phyloP scores from a whole-genome alignment of 2,329 filamentous ascomycete species.

The Botrytis paeoniae region DNA sequence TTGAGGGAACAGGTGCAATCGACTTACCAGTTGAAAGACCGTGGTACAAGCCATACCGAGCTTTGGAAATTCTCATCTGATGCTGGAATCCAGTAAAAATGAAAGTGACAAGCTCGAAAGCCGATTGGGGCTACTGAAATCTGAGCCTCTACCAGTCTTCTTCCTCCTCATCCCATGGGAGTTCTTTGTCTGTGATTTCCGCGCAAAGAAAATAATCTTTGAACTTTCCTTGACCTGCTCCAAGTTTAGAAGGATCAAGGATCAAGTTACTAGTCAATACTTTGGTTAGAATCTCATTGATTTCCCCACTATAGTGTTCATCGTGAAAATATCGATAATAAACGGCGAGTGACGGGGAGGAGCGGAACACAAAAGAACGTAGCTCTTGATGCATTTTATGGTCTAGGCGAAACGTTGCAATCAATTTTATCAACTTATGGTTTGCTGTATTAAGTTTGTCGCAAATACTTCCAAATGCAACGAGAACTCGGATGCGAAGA shows the following conservation, averaged over 20 bases:
- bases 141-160: neutral
- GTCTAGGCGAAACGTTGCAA: too few relatives aligned
- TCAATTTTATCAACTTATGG: accelerated
- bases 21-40: neutral
- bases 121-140: neutral
- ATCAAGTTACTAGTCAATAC: neutral
- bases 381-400: neutral
- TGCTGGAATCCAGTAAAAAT: neutral
- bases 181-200: neutral
- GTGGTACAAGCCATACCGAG: neutral
- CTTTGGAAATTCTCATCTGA: neutral
- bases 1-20: neutral
- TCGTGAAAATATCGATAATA: neutral
- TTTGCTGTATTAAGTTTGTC: neutral
- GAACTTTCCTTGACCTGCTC: neutral
- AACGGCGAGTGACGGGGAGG: accelerated
- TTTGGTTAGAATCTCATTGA: accelerated
- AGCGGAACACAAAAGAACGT: accelerated
- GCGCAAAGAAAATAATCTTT: neutral
- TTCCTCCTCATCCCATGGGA: neutral
- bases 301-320: accelerated
- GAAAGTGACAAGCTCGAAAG: neutral
- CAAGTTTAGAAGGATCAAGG: neutral
- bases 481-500: neutral
- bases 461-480: neutral